Evolutionary conservation across 1,284 basidiomycete species (phyloP).

Genomic region (Malassezia arunalokei): DNA sequence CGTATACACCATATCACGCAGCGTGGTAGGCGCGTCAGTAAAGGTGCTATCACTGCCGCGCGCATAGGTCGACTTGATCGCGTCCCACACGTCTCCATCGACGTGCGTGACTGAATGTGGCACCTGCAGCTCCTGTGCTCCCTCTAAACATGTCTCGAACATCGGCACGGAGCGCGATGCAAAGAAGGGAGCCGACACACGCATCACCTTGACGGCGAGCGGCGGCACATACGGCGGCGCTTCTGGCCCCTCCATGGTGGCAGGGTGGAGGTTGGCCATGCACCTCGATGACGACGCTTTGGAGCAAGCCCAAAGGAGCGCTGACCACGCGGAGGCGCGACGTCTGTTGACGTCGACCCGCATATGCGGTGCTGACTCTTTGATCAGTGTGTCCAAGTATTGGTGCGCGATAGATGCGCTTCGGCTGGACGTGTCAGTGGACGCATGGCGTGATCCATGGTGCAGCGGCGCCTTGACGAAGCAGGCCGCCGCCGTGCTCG

Average conservation of each 20-base stretch:
- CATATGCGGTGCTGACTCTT: too few relatives aligned
- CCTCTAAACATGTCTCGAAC: slow-evolving; percentile 1
- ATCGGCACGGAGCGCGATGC: background rate
- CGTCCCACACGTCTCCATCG: background rate
- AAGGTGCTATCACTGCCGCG: background rate
- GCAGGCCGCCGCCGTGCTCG: background rate
- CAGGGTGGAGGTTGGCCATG: background rate
- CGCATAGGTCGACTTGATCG: background rate
- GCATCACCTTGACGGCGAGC: slow-evolving; percentile 14
- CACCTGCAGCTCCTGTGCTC: background rate
- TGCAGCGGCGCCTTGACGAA: background rate
- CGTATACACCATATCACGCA: slow-evolving; percentile 4
- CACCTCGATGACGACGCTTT: background rate
- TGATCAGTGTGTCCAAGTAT: background rate
- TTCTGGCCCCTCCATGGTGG: background rate
- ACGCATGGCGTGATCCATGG: background rate
- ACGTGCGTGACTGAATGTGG: background rate
- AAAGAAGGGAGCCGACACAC: slow-evolving; percentile 8
- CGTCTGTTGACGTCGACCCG: too few relatives aligned
- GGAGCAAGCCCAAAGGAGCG: too few relatives aligned
- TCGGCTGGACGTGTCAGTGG: background rate
- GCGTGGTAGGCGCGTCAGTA: background rate
- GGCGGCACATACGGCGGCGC: slow-evolving; percentile 5
- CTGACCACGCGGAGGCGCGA: too few relatives aligned
- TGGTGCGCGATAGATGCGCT: background rate